Evolutionary conservation across 305 asterid species (phyloP).

Genomic region (Fraxinus xanthoxyloides): DNA sequence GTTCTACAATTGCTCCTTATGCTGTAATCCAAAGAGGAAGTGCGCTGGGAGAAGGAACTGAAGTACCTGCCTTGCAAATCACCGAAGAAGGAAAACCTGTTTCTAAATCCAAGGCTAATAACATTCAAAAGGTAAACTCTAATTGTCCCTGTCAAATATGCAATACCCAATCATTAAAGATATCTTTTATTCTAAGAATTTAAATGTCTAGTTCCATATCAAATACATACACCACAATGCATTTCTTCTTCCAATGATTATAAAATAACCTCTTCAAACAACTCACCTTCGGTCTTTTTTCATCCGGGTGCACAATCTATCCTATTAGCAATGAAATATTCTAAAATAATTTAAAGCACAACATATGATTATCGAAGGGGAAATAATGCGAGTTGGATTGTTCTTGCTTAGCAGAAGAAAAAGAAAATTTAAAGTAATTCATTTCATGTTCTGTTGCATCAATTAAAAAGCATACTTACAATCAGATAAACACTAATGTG

Average conservation of each 20-base stretch:
- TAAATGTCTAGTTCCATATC: not conserved
- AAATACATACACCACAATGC: not conserved
- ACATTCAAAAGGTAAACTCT: constrained; percentile 35
- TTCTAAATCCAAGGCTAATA: constrained; percentile 36
- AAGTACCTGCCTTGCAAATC: constrained; percentile 51
- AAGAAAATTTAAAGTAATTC: not conserved
- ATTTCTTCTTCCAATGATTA: not conserved
- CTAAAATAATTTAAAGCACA: not conserved
- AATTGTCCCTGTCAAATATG: not conserved
- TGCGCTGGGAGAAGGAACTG: constrained; percentile 43
- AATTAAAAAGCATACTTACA: not conserved
- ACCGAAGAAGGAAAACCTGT: constrained; percentile 35
- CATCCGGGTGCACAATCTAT: not conserved
- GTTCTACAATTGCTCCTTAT: constrained; percentile 56
- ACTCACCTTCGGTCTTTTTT: not conserved
- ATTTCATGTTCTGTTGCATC: not conserved
- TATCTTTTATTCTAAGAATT: not conserved
- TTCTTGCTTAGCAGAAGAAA: not conserved
- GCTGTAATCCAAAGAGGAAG: constrained; percentile 64
- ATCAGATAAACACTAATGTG: not conserved
- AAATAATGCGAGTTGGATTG: not conserved
- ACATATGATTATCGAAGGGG: not conserved
- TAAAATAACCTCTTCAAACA: not conserved
- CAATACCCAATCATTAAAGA: not conserved
- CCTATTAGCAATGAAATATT: not conserved